phyloP scores from a whole-genome alignment of 306 rosid genomes.

The Dalbergia cochinchinensis region DNA sequence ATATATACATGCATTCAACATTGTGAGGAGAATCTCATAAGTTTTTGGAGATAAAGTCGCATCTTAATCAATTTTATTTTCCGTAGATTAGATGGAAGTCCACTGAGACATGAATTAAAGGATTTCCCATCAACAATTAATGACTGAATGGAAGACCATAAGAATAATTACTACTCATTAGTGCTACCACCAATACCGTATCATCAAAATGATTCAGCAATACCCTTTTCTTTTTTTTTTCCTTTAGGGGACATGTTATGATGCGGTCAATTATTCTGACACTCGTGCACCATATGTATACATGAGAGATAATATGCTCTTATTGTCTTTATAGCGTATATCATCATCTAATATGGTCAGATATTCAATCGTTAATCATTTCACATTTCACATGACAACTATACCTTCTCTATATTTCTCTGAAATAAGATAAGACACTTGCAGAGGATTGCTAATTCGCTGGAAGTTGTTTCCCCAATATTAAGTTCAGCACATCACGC shows the following conservation, averaged over 20 bases:
- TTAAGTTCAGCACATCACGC: not conserved
- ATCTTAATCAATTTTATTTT: conserved; percentile 17
- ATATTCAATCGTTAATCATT: not conserved
- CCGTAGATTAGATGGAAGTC: conserved; percentile 11
- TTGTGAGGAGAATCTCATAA: not conserved
- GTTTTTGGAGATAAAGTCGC: not conserved
- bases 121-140: conserved; percentile 37
- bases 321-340: not conserved
- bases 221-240: not conserved
- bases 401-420: not conserved
- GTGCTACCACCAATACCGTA: conserved; percentile 33
- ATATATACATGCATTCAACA: too few relatives aligned
- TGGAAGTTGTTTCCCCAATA: conserved; percentile 1
- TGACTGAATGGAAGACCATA: conserved; percentile 42
- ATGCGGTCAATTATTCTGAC: conserved; percentile 1
- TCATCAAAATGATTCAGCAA: conserved; percentile 12
- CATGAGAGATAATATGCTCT: not conserved
- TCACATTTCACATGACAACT: not conserved
- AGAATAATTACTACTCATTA: conserved; percentile 9
- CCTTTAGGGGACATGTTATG: not conserved
- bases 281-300: not conserved
- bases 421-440: not conserved
- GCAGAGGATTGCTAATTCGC: conserved; percentile 17
- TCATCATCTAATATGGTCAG: not conserved
- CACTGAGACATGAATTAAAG: not conserved